Evolutionary conservation across 2,329 filamentous ascomycete genomes (phyloP), one percentile per base, ranked within the genome.

Genomic region (Aspergillus awamori): DNA sequence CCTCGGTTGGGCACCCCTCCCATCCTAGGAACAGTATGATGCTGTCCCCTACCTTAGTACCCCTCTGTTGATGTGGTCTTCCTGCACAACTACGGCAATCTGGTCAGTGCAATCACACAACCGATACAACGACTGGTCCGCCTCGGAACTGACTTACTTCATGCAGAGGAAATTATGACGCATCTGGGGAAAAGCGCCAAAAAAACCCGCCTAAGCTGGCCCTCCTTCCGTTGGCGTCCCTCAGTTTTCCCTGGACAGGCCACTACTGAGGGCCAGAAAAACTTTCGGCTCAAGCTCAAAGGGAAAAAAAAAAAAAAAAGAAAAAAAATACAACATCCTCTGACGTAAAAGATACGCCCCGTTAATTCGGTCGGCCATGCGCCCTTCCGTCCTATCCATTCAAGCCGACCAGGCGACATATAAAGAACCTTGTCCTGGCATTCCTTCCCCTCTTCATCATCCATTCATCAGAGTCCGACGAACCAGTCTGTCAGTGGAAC

Each of bases 131-230:
- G 24, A 26, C 24, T 53, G 57, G 52, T 39, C 54, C 45, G 11
- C 43, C 43, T 24, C 54, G 53, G 53, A 28, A 47, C 52, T 30
- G 15, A 61, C 13, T 58, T 30, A 56, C 59, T 55, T 57, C 53
- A 59, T 57, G 55, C 56, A 49, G 48, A 64, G 54, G 51, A 57
- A 62, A 71, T 68, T 64, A 71, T 74, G 70, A 73, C 69, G 68
- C 70, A 70, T 70, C 66, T 71, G 68, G 71, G 63, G 70, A 66
- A 66, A 53, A 28, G 33, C 33, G 33, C 33, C 13, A 36, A 3
- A 33, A 33, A 15, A 36, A 36, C 10, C 10, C 33, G 33, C 33
- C 33, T 13, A 36, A 13, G 33, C 33, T 36, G 33, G 33, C 33
- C 11, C 33, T 36, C 33, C 33, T 36, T 36, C 33, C 33, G 33